Conservation (phyloP, 225 moss, liverwort and hornwort species). For the Polytrichum formosum region DNA sequence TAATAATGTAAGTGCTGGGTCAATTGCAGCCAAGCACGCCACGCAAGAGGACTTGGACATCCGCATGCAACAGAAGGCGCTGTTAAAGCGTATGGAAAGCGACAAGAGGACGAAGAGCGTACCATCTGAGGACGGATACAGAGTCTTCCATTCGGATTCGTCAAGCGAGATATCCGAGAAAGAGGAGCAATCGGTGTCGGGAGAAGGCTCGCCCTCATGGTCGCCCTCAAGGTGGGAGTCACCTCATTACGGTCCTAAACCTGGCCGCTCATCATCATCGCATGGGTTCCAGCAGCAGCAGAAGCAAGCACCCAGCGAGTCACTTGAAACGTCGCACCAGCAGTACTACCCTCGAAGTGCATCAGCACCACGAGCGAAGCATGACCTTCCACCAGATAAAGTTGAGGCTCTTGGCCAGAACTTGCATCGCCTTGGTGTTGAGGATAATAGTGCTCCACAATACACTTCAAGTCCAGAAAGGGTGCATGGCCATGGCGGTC, state of each 20-base stretch:
- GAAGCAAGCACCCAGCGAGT: conserved; percentile 6
- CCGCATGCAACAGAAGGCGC: conserved; percentile 39
- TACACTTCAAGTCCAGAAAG: conserved; percentile 23
- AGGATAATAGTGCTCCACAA: conserved; percentile 32
- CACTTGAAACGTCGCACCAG: conserved; percentile 17
- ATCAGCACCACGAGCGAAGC: conserved; percentile 30
- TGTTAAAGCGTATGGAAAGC: conserved; percentile 41
- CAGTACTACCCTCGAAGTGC: conserved; percentile 23
- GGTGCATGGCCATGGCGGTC: conserved; percentile 22
- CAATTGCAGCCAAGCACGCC: conserved; percentile 65
- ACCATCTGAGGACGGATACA: conserved; percentile 47
- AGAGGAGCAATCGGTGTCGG: conserved; percentile 37
- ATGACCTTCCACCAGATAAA: conserved; percentile 24
- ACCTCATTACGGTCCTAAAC: conserved; percentile 22
- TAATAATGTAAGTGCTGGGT: not conserved
- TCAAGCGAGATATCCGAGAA: conserved; percentile 56
- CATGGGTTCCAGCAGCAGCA: conserved; percentile 15
- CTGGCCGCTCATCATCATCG: conserved; percentile 16
- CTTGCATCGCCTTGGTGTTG: conserved; percentile 35
- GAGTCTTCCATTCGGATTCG: conserved; percentile 55
- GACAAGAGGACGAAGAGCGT: conserved; percentile 35
- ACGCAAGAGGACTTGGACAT: conserved; percentile 55
- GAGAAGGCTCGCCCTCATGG: conserved; percentile 65
- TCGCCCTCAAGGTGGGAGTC: conserved; percentile 56
- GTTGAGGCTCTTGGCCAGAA: conserved; percentile 29